A percentile compares a stretch with the other conserved stretches of the same genome.
phyloP scores from a whole-genome alignment of 257 asterid genomes.

The Nicotiana obtusifolia region DNA sequence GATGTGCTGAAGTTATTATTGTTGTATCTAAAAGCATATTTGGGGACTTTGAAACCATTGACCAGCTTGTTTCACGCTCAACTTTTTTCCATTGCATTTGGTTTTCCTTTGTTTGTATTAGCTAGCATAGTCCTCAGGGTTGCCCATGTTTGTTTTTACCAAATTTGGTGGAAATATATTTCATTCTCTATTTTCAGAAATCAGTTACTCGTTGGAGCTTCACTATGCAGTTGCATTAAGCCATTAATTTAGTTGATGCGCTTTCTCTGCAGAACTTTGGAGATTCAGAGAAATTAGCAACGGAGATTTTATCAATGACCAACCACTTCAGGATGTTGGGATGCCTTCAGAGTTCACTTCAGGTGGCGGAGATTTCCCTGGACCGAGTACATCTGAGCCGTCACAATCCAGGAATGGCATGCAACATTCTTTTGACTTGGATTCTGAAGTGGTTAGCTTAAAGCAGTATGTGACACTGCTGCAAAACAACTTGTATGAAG shows the following conservation, averaged over 20 bases:
- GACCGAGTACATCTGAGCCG: constrained; percentile 21
- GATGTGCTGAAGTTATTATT: neutral
- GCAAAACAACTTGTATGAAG: constrained; percentile 25
- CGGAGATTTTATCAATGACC: constrained; percentile 14
- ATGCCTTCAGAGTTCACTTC: constrained; percentile 5
- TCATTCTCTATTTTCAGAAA: neutral
- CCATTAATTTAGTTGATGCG: neutral
- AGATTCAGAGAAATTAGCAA: constrained; percentile 44
- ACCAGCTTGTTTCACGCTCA: neutral
- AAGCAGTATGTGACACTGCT: constrained; percentile 9
- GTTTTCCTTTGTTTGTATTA: neutral
- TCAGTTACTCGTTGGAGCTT: neutral
- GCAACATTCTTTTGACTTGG: constrained; percentile 18
- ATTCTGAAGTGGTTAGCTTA: constrained; percentile 24
- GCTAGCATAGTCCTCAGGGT: neutral
- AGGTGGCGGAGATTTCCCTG: constrained; percentile 22
- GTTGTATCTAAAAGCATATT: neutral
- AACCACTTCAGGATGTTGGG: neutral
- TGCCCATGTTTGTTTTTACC: neutral
- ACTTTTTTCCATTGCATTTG: neutral
- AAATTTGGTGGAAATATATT: neutral
- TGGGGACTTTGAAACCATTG: neutral
- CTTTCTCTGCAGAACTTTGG: constrained; percentile 46
- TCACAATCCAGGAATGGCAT: constrained; percentile 18
- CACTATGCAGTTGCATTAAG: neutral